Conservation (phyloP, 2,329 filamentous ascomycete genomes). For the Botrytis sinoallii region DNA sequence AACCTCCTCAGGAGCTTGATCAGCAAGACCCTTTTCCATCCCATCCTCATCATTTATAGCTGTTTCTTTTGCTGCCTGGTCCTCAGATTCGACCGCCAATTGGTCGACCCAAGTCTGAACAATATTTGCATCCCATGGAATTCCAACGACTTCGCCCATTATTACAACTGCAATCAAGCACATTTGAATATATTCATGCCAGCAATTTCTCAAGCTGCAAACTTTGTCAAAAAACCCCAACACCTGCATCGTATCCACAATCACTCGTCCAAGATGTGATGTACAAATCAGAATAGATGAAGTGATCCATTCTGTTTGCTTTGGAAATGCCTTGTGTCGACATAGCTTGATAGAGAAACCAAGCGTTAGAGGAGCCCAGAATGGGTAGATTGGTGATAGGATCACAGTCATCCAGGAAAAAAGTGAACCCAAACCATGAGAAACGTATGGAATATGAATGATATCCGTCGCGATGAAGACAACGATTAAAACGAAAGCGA, state of each 20-base stretch:
- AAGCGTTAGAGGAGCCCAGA: not conserved
- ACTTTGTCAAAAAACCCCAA: not conserved
- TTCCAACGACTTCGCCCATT: not conserved
- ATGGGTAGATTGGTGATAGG: not conserved
- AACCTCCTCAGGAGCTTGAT: not conserved
- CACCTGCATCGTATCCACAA: not conserved
- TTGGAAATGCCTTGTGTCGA: not conserved
- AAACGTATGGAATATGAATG: not conserved
- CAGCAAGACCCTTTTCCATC: not conserved
- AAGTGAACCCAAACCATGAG: not conserved
- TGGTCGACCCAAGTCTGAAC: not conserved
- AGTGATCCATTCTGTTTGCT: not conserved
- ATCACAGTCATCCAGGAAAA: not conserved
- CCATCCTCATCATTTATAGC: not conserved
- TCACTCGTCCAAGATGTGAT: not conserved
- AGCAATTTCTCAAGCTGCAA: not conserved
- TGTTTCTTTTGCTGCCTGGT: not conserved
- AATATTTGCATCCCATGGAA: not conserved
- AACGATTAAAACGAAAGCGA: not conserved
- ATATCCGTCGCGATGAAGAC: not conserved
- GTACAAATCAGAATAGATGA: not conserved
- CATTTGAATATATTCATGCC: not conserved
- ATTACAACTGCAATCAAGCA: not conserved
- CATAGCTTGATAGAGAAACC: not conserved
- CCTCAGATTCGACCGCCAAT: not conserved